Conservation (phyloP, 169 alveolate genomes). For the Plasmodium knowlesi region DNA sequence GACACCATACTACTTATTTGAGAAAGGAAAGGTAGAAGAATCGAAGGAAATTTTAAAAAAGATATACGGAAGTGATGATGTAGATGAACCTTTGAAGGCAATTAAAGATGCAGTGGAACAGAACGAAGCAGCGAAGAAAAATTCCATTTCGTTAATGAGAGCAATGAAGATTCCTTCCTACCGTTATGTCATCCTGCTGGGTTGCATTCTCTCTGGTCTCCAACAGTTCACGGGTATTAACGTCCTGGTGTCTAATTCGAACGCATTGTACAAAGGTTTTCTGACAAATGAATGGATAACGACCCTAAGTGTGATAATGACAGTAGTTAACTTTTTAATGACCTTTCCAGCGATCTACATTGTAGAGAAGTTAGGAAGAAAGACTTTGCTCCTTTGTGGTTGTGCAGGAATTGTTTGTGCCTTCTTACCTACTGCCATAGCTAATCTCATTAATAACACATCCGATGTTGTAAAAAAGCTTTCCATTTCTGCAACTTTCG, state of each 20-base stretch:
- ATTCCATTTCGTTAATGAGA: constrained; percentile 71
- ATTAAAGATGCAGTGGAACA: constrained; percentile 75
- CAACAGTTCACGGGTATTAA: constrained; percentile 90
- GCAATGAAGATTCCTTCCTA: constrained; percentile 79
- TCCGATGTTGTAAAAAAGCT: constrained; percentile 44
- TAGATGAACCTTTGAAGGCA: constrained; percentile 74
- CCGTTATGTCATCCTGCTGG: constrained; percentile 82
- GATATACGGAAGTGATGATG: constrained; percentile 75
- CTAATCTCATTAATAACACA: constrained; percentile 2
- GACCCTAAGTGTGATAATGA: constrained; percentile 77
- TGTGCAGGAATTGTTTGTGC: constrained; percentile 72
- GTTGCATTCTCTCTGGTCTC: constrained; percentile 82
- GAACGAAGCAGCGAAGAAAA: constrained; percentile 78
- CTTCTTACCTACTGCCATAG: constrained; percentile 81
- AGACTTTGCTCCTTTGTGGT: constrained; percentile 83
- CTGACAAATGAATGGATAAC: constrained; percentile 78
- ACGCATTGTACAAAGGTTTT: constrained; percentile 81
- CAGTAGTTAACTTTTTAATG: constrained; percentile 78
- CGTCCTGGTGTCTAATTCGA: constrained; percentile 86
- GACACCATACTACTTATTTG: constrained; percentile 80
- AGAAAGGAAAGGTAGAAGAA: constrained; percentile 78
- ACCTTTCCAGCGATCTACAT: constrained; percentile 81
- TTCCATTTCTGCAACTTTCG: constrained; percentile 78
- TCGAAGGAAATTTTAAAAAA: constrained; percentile 76
- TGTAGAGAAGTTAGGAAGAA: constrained; percentile 87